Base-by-base conservation (phyloP, 208 protist genomes). In the Acanthamoeba lenticulata region DNA sequence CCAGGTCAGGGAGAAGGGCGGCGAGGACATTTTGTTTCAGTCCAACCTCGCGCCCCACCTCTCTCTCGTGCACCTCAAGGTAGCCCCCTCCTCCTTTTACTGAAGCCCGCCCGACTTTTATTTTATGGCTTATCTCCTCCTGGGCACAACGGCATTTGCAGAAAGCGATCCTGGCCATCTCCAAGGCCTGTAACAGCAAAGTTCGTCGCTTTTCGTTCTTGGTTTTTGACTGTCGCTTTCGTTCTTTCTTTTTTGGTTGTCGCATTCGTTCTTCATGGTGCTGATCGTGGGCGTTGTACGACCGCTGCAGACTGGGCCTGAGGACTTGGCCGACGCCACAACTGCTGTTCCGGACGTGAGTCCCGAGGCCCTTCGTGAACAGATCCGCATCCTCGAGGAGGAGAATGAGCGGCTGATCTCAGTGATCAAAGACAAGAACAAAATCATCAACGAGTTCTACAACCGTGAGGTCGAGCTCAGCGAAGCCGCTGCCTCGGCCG, bases 381-480 rank as follows among this genome's bases (percentile, higher is more conserved):
- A 44, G 15, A 32, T 86, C 27, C 9, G 9, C 29, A 60, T 60
- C 1, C 77, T 86, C 44, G 77, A 86, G 44, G 77, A 86, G 77
- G 77, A 86, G 77, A 86, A 86, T 27, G 32, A 86, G 29, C 77
- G 77, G n/a, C n/a, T 86, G 77, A 47, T 60, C 29, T 19, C 2
- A 29, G 17, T 86, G 17, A 38, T 86, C 44, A 86, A 57, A 32
- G 44, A 86, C 44, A 86, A 86, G 77, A 57, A 86, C 77, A 86
- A 60, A 44, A 86, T 86, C 77, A 86, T 86, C 40, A 86, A 86
- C 44, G n/a, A 86, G 42, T 24, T 86, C 42, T 60, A 36, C 67
- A 77, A 77, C 67, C 38, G 21, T 11, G 67, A 77, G 67, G 67
- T 77, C 0, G 67, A 77, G 36, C 32, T 45, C 19, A 77, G 27